phyloP scores from a whole-genome alignment of 2,329 filamentous ascomycete genomes.

The Paecilomyces variotii region DNA sequence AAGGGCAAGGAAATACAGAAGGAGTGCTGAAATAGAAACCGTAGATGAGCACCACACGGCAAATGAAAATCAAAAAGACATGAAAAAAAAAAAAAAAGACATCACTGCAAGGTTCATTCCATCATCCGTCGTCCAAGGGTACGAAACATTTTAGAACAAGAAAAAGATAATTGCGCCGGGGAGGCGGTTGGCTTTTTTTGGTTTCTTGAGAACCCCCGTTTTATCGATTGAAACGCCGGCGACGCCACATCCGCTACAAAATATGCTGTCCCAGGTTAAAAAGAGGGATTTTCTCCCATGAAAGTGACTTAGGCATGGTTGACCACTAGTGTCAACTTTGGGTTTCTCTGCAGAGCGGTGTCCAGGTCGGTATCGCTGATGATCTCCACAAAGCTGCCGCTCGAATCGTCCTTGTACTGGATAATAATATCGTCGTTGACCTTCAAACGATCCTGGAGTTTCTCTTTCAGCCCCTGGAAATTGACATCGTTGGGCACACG shows the following conservation, averaged over 20 bases:
- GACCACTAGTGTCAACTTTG: constrained; percentile 75
- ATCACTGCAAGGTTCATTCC: constrained; percentile 25
- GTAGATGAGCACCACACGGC: background rate
- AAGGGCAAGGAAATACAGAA: background rate
- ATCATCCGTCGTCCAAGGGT: constrained; percentile 20
- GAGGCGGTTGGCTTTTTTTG: constrained; percentile 12
- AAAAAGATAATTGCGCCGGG: constrained; percentile 11
- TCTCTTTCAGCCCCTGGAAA: constrained; percentile 70
- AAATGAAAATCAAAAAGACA: constrained; percentile 20
- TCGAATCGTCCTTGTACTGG: constrained; percentile 78
- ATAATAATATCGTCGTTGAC: constrained; percentile 68
- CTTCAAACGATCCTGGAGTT: constrained; percentile 76
- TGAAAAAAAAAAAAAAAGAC: constrained; percentile 10
- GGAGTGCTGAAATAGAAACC: background rate
- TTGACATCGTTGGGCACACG: constrained; percentile 74
- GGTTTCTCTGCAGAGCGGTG: constrained; percentile 70
- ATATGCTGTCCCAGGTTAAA: background rate
- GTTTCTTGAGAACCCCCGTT: constrained; percentile 12
- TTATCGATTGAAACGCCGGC: constrained; percentile 15
- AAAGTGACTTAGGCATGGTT: constrained; percentile 20
- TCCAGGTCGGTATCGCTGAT: constrained; percentile 75
- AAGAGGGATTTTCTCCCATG: background rate
- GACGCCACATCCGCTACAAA: constrained; percentile 15
- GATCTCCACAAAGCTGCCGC: constrained; percentile 65
- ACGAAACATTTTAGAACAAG: constrained; percentile 10